Conservation (phyloP, 2,329 filamentous ascomycete genomes). For the Graphiopsis chlorocephala region DNA sequence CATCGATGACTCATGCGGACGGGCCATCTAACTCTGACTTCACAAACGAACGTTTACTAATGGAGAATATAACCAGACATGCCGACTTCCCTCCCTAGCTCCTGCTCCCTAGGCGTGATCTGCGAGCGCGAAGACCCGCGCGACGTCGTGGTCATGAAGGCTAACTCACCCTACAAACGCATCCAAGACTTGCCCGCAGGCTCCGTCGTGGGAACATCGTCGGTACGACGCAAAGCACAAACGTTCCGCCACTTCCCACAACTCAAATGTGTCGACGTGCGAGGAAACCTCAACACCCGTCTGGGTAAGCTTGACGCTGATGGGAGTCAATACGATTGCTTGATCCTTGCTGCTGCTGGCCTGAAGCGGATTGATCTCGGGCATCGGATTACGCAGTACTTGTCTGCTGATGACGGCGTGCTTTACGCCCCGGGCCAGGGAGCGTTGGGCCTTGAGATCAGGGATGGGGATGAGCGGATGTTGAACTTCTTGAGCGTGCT, state of each 20-base stretch:
- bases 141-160: conserved; percentile 43
- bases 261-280: conserved; percentile 72
- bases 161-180: conserved; percentile 53
- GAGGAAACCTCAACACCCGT: conserved; percentile 85
- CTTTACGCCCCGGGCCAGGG: conserved; percentile 89
- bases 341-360: conserved; percentile 84
- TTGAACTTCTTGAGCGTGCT: conserved; percentile 60
- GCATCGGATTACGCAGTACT: conserved; percentile 71
- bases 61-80: conserved; percentile 47
- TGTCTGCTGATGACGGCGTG: conserved; percentile 69
- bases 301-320: conserved; percentile 77
- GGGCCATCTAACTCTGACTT: neutral
- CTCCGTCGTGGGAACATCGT: conserved; percentile 81
- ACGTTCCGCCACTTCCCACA: conserved; percentile 70
- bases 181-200: conserved; percentile 72
- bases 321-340: conserved; percentile 67
- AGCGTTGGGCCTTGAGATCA: conserved; percentile 77
- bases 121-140: conserved; percentile 63
- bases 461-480: conserved; percentile 64
- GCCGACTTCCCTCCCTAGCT: conserved; percentile 74
- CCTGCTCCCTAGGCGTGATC: conserved; percentile 71
- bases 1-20: neutral
- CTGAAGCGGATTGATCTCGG: conserved; percentile 69
- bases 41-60: neutral
- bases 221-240: conserved; percentile 79